Conservation (phyloP, 345 rosid genomes). For the Euphorbia tirucalli region DNA sequence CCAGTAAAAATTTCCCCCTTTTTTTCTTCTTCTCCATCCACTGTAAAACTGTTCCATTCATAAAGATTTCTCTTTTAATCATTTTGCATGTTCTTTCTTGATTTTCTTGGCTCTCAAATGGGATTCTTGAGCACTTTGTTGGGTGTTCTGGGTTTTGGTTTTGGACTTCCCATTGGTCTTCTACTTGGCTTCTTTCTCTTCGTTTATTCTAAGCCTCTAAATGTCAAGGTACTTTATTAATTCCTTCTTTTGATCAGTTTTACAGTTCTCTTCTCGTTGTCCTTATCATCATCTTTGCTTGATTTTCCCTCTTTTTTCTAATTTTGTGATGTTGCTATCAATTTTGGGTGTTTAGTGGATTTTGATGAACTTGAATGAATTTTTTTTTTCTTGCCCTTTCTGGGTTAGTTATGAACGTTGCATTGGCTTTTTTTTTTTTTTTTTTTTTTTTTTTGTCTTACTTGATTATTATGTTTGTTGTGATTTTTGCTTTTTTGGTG, state of each 20-base stretch:
- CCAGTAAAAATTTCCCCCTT: constrained; percentile 1
- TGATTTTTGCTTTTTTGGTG: neutral
- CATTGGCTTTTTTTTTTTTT: neutral
- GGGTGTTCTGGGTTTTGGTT: constrained; percentile 62
- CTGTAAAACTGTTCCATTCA: neutral
- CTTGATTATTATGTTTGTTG: neutral
- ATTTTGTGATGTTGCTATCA: neutral
- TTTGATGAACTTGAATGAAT: neutral
- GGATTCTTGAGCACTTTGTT: constrained; percentile 47
- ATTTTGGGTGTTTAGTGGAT: neutral
- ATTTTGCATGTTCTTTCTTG: neutral
- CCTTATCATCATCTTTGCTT: neutral
- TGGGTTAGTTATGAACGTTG: neutral
- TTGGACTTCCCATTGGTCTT: constrained; percentile 73
- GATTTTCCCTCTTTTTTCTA: neutral
- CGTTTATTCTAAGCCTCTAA: constrained; percentile 56
- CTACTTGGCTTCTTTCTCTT: constrained; percentile 62
- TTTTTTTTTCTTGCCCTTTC: neutral
- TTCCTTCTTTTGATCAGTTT: neutral
- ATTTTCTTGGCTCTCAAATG: constrained; percentile 13
- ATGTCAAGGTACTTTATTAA: constrained; percentile 43
- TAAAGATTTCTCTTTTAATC: neutral
- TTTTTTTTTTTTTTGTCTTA: neutral
- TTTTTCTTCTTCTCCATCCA: neutral
- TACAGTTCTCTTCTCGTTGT: too few species aligned